These are phyloP conservation scores for Sarocladium kiliense DNA, from an alignment of 2,329 filamentous ascomycete genomes.

Conservation along the genomic window DNA sequence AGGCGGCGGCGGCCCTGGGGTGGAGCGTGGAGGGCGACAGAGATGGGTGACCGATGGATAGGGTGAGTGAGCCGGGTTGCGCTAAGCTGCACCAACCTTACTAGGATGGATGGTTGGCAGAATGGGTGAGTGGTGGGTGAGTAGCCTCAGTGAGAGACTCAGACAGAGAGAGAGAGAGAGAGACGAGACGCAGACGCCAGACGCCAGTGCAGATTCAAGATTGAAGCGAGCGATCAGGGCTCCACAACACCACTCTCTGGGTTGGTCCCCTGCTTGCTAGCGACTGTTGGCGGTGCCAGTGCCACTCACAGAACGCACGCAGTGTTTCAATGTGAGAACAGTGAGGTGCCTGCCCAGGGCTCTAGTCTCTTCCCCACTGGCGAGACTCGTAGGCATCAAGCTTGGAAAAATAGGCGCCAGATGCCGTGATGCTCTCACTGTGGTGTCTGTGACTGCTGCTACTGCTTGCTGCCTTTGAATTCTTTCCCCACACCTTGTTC, in stretches of 20 bases:
- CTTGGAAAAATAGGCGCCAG: no score
- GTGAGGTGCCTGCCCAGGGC: no score
- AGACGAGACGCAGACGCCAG: background rate
- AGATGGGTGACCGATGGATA: background rate
- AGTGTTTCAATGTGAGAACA: no score
- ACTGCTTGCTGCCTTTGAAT: no score
- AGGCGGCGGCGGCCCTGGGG: slow-evolving; percentile 2
- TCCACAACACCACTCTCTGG: background rate
- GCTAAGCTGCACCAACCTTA: background rate
- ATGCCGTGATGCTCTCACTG: no score
- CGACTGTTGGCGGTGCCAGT: background rate
- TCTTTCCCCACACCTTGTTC: background rate
- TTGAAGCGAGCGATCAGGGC: slow-evolving; percentile 4
- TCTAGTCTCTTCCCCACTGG: no score
- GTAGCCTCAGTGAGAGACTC: background rate
- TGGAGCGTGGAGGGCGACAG: background rate
- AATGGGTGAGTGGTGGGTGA: background rate
- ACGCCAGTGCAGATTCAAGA: slow-evolving; percentile 8
- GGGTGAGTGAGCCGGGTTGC: background rate
- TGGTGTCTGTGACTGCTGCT: no score
- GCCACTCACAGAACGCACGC: no score
- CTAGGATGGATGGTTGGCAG: background rate
- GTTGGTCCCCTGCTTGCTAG: background rate
- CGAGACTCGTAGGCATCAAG: no score
- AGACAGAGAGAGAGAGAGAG: background rate